A percentile compares a stretch with the other conserved stretches of the same genome.
Conservation (phyloP, 495 filamentous ascomycete genomes). For the Talaromyces ruber region DNA sequence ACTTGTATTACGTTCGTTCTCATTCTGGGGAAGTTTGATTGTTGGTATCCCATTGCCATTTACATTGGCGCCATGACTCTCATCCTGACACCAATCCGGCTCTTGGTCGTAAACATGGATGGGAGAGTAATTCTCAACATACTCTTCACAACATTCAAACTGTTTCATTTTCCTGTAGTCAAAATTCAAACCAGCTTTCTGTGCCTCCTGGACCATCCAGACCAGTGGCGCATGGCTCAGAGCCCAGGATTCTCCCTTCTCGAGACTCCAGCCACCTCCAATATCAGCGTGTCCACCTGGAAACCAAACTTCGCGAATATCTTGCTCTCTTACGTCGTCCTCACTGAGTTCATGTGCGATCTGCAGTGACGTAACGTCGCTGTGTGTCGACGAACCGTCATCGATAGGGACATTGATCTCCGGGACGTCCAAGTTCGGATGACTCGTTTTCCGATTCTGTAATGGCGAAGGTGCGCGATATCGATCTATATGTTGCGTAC, state of each 20-base stretch:
- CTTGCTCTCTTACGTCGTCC: constrained; percentile 54
- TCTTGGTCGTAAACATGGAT: constrained; percentile 21
- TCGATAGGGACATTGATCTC: constrained; percentile 20
- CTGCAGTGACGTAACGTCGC: constrained; percentile 26
- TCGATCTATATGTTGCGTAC: constrained; percentile 13
- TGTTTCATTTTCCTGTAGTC: constrained; percentile 59
- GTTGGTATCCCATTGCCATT: constrained; percentile 16
- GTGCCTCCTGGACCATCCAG: constrained; percentile 80
- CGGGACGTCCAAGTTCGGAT: constrained; percentile 21
- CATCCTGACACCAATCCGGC: constrained; percentile 22
- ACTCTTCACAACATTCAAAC: constrained; percentile 53
- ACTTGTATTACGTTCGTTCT: constrained; percentile 37
- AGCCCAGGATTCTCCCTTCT: constrained; percentile 43
- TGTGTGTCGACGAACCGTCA: constrained; percentile 26
- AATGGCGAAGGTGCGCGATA: constrained; percentile 36
- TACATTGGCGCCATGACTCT: constrained; percentile 8
- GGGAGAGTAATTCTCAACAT: constrained; percentile 31
- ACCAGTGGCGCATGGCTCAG: constrained; percentile 69
- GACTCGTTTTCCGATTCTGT: constrained; percentile 3
- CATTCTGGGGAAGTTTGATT: constrained; percentile 3
- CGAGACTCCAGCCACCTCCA: constrained; percentile 72
- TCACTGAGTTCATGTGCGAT: constrained; percentile 20
- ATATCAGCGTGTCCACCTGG: constrained; percentile 76
- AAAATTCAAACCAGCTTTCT: constrained; percentile 62
- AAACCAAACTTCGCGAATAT: constrained; percentile 82